A percentile compares a stretch with the other conserved stretches of the same genome.
phyloP scores from a whole-genome alignment of 2,329 filamentous ascomycete genomes.

The Aureobasidium sp. region DNA sequence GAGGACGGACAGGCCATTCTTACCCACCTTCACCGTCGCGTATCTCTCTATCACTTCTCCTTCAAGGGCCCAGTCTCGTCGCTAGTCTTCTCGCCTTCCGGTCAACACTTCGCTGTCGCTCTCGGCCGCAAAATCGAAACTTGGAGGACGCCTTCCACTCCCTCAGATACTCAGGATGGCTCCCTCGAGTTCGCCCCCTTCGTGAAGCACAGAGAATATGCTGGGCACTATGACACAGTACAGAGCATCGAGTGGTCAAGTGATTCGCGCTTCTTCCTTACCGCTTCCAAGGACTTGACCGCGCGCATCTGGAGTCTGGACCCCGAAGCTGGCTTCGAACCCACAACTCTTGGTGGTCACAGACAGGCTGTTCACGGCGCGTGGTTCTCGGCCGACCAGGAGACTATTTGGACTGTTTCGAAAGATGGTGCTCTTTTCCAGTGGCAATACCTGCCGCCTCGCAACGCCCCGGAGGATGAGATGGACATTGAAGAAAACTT shows the following conservation, averaged over 20 bases:
- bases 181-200: conserved; percentile 95
- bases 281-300: conserved; percentile 84
- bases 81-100: conserved; percentile 84
- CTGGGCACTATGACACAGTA: conserved; percentile 82
- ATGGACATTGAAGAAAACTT: conserved; percentile 58
- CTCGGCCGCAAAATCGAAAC: conserved; percentile 84
- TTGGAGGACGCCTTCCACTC: conserved; percentile 90
- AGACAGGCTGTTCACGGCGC: conserved; percentile 84
- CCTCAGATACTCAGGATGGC: conserved; percentile 62
- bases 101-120: conserved; percentile 82
- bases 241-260: conserved; percentile 88
- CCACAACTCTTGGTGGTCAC: conserved; percentile 85
- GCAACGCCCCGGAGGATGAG: conserved; percentile 46
- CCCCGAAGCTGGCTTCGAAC: conserved; percentile 77
- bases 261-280: conserved; percentile 93
- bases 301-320: conserved; percentile 92
- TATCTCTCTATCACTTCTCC: conserved; percentile 91
- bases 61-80: conserved; percentile 78
- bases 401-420: conserved; percentile 91
- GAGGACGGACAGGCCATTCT: conserved; percentile 90
- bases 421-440: conserved; percentile 95
- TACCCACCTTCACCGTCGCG: conserved; percentile 78
- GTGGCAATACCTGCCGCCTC: conserved; percentile 72
- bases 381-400: conserved; percentile 94
- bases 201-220: conserved; percentile 76